Base-by-base conservation (phyloP, 2,329 filamentous ascomycete species). In the Ophiostoma sp. region DNA sequence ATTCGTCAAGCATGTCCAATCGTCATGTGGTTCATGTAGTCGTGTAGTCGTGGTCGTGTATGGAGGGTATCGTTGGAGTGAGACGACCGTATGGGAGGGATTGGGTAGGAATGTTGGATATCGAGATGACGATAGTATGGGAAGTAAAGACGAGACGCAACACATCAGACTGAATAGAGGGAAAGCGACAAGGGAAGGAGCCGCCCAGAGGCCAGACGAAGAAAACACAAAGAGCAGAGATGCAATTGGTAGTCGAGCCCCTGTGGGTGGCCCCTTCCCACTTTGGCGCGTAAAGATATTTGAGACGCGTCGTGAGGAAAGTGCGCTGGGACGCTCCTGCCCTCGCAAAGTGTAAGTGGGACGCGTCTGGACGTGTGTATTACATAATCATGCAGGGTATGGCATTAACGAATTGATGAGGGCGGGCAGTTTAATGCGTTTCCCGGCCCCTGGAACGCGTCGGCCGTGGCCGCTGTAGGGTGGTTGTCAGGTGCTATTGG, bases 361-460 rank as follows among this genome's bases (percentile, higher is more conserved):
- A 63, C 60, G 60, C 60, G 60, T 63, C 60, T 38, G 62, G 66
- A 68, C 71, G 71, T 70, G 71, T 72, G 60, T 63, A 63, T 63
- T 63, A 63, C 18, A 6, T 62, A 5, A 63, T 16, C n/a, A 18
- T 52, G n/a, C 5, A 6, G 42, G 42, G 7, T 7, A 44, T 27
- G 27, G 27, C 27, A 27, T 27, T 27, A 27, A 27, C 27, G 5
- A 18, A 7, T 47, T 47, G 14, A 6, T 18, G n/a, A 52, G 4
- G 14, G 55, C n/a, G 55, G 8, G 27, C 7, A 14, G n/a, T 55
- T 27, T 11, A 9, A 55, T 55, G 8, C 27, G 8, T 55, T 9
- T 27, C 27, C n/a, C 45, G 49, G 14, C 49, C 49, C 49, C 18
- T 55, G 18, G 49, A 55, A 55, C 49, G 49, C 49, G 49, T 55